Base-by-base conservation (phyloP, 129 eudicot genomes). In the Pseudognaphalium luteoalbum region DNA sequence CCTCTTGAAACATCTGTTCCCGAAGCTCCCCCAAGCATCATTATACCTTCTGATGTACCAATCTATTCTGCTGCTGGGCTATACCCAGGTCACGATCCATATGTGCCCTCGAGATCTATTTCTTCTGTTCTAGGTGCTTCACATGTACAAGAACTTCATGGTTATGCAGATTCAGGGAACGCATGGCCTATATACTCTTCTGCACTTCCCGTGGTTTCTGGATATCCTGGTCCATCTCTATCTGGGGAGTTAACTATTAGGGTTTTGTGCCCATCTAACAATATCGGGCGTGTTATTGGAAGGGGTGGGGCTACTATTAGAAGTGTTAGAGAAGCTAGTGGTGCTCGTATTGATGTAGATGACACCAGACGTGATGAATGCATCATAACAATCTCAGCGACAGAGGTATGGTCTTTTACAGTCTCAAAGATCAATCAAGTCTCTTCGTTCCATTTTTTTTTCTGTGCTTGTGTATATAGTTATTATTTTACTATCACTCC, bases 211-310 rank as follows among this genome's bases (percentile, higher is more conserved):
- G 86, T 87, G 72, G 92, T 87, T 66, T 86, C 99, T 57, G 86
- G 93, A 64, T 95, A 86, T 72, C 79, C 89, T 70, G 91, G 89
- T 71, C 71, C 82, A 32, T 80, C 92, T 76, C 73, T 73, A 65
- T 84, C 97, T 5, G 96, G 85, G 80, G 99, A 95, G 82, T 82
- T 95, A 44, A 79, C 72, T 3, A 34, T 95, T 32, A 83, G 87
- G 78, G 95, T 95, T 9, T 52, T 95, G 59, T 95, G 99, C 76
- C 92, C 92, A 2, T 81, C 82, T 42, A 84, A 68, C 73, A 91
- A 83, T 52, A 95, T 95, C 72, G 97, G 99, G 61, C 99, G 97
- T 67, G 96, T 95, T 74, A 95, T 95, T 59, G 99, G 99, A 15
- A 95, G 84, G 80, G 96, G 94, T 70, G 97, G 97, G 29, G 74